phyloP scores from a whole-genome alignment of 352 stramenopile species.

The Phytophthora litchii region DNA sequence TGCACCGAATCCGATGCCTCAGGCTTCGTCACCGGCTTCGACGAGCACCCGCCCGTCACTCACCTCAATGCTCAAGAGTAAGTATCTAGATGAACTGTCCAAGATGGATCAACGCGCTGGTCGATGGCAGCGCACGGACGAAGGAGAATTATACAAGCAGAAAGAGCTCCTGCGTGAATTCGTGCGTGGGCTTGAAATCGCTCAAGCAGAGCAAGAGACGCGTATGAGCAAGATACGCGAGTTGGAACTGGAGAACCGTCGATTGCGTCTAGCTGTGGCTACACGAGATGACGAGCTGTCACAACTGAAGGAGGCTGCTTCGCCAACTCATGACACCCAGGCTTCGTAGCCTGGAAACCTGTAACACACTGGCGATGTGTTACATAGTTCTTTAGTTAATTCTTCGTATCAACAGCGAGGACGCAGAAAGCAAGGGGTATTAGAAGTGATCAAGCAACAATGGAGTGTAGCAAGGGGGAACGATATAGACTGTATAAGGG shows the following conservation, averaged over 20 bases:
- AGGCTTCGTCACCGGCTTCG: constrained; percentile 1
- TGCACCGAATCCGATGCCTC: constrained; percentile 16
- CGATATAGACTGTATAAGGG: constrained; percentile 32
- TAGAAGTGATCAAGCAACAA: constrained; percentile 16
- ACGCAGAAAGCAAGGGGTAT: constrained; percentile 14
- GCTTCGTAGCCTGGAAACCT: constrained; percentile 21
- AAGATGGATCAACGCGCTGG: constrained; percentile 50
- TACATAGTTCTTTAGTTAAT: constrained; percentile 22
- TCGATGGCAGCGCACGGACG: constrained; percentile 41
- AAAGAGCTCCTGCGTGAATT: constrained; percentile 72
- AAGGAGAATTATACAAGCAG: constrained; percentile 42
- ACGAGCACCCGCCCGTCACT: constrained; percentile 43
- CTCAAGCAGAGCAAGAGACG: constrained; percentile 73
- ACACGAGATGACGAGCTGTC: constrained; percentile 47
- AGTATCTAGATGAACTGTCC: constrained; percentile 58
- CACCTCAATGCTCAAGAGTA: constrained; percentile 65
- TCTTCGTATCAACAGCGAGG: constrained; percentile 15
- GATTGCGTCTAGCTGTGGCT: constrained; percentile 52
- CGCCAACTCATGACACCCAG: constrained; percentile 7
- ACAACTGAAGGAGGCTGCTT: constrained; percentile 23
- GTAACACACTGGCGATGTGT: background rate
- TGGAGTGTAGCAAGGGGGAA: constrained; percentile 6
- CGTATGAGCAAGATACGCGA: constrained; percentile 76
- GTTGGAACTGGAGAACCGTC: constrained; percentile 68
- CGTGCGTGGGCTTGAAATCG: constrained; percentile 73